phyloP scores from a whole-genome alignment of 352 stramenopile genomes.

The Phytophthora cryptogea region DNA sequence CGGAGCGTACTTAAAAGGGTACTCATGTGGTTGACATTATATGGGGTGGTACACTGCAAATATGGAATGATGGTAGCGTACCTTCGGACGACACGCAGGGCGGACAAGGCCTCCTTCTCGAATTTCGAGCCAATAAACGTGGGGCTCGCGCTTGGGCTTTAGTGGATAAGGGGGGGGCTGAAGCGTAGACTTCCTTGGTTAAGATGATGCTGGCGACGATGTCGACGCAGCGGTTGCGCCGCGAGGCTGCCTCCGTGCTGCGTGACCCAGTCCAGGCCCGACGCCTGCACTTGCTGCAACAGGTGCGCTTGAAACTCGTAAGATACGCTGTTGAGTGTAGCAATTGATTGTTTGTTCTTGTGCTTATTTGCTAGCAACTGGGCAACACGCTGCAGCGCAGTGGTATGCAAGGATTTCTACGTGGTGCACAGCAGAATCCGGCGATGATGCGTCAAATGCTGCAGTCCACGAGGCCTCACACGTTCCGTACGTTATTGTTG shows the following conservation, averaged over 20 bases:
- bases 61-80: slow-evolving; percentile 1
- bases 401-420: slow-evolving; percentile 42
- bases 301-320: slow-evolving; percentile 42
- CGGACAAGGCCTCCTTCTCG: slow-evolving; percentile 5
- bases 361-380: slow-evolving; percentile 56
- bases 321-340: slow-evolving; percentile 12
- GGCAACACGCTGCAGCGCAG: slow-evolving; percentile 60
- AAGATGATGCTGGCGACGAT: slow-evolving; percentile 41
- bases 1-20: slow-evolving; percentile 32
- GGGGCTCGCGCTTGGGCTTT: slow-evolving; percentile 11
- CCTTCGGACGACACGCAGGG: slow-evolving; percentile 9
- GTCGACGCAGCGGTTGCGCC: slow-evolving; percentile 72
- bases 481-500: slow-evolving; percentile 48
- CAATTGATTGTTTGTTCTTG: neutral
- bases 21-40: neutral
- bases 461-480: slow-evolving; percentile 58
- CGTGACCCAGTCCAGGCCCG: slow-evolving; percentile 57
- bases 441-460: slow-evolving; percentile 49
- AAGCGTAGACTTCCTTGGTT: slow-evolving; percentile 3
- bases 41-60: neutral
- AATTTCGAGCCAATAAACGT: slow-evolving; percentile 11
- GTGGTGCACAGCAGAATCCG: slow-evolving; percentile 36
- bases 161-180: slow-evolving; percentile 27
- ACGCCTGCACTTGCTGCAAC: slow-evolving; percentile 74
- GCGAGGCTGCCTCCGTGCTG: slow-evolving; percentile 54